phyloP scores from a whole-genome alignment of 1,284 basidiomycete genomes.

The Ustilago hordei region DNA sequence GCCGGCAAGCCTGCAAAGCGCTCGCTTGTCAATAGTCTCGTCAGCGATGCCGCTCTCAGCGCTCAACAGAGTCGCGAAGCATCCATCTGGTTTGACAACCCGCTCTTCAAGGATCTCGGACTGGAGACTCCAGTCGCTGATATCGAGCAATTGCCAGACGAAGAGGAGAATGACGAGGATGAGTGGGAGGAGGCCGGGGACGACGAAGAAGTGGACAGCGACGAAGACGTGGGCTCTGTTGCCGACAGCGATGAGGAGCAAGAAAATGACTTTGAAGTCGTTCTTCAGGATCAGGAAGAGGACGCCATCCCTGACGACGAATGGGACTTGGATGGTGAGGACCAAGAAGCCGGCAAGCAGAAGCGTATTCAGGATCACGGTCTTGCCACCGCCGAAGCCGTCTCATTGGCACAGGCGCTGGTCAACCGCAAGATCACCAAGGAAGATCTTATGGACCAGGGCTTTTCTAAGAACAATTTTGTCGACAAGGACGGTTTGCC shows the following conservation, averaged over 20 bases:
- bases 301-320: constrained; percentile 81
- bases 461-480: constrained; percentile 89
- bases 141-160: constrained; percentile 44
- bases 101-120: constrained; percentile 84
- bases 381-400: constrained; percentile 88
- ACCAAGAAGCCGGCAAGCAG: constrained; percentile 81
- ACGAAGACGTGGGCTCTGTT: constrained; percentile 3
- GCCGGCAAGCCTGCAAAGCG: constrained; percentile 46
- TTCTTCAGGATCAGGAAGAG: constrained; percentile 71
- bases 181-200: constrained; percentile 69
- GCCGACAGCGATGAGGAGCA: constrained; percentile 14
- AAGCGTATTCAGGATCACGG: constrained; percentile 82
- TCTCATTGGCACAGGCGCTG: constrained; percentile 89
- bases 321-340: constrained; percentile 82
- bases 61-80: constrained; percentile 72
- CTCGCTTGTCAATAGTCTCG: constrained; percentile 45
- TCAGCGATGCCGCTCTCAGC: constrained; percentile 44
- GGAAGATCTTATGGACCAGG: constrained; percentile 90
- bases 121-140: constrained; percentile 72
- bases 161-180: constrained; percentile 67
- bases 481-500: constrained; percentile 92
- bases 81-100: constrained; percentile 93
- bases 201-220: constrained; percentile 36
- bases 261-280: constrained; percentile 65
- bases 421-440: constrained; percentile 92